A percentile compares a stretch with the other conserved stretches of the same genome.
Conservation (phyloP, 2,329 filamentous ascomycete genomes). For the Curvularia verruculosa region DNA sequence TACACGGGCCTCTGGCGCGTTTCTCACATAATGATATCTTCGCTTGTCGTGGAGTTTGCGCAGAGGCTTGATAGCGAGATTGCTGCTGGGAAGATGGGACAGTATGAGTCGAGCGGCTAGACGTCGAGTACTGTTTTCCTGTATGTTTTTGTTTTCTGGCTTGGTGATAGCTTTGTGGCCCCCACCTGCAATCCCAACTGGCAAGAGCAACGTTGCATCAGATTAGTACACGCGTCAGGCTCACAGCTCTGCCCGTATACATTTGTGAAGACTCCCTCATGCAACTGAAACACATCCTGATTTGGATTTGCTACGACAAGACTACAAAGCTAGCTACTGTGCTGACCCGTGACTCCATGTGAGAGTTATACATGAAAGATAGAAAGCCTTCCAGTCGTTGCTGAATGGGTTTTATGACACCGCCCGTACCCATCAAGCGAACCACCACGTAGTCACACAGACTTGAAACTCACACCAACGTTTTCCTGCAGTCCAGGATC, state of each 20-base stretch:
- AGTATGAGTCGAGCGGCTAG: not conserved
- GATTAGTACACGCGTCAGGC: too few relatives aligned
- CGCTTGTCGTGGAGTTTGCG: not conserved
- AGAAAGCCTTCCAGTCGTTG: not conserved
- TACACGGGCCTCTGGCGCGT: not conserved
- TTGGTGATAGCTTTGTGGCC: not conserved
- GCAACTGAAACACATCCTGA: not conserved
- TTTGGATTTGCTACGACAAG: not conserved
- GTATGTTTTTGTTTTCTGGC: not conserved
- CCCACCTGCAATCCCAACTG: not conserved
- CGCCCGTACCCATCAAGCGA: not conserved
- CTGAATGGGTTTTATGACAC: too few relatives aligned
- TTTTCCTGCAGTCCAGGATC: not conserved
- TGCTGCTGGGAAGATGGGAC: not conserved
- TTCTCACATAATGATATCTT: not conserved
- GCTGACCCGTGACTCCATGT: not conserved
- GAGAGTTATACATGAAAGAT: not conserved
- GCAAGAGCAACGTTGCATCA: not conserved
- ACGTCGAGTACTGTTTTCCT: not conserved
- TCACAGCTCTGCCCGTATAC: not conserved
- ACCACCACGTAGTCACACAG: not conserved
- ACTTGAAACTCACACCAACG: constrained; percentile 7
- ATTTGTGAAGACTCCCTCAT: not conserved
- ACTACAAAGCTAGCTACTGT: not conserved
- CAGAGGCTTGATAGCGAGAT: not conserved